Base-by-base conservation (phyloP, 2,329 filamentous ascomycete genomes). In the Stemphylium lycopersici region DNA sequence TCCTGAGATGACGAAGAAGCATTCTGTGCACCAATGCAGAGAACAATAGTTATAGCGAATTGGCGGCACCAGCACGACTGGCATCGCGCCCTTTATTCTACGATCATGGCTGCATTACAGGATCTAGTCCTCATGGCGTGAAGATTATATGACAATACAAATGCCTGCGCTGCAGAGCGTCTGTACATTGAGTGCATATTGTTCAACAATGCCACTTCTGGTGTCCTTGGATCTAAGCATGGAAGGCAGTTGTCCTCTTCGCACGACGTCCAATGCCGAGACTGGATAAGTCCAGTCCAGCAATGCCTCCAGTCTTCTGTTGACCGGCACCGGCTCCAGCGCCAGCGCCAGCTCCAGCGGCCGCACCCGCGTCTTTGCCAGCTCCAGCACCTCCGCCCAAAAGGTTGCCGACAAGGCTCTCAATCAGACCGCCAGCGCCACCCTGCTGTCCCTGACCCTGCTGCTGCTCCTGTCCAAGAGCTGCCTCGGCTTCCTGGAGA, bases 241-340 rank as follows among this genome's bases (percentile, higher is more conserved):
- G 52, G 58, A 59, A 61, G 11, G 53, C 38, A n/a, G 38, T 37
- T 2, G 56, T 48, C 29, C 52, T 48, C 56, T 48, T 59, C 50
- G 49, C 40, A 32, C 44, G 43, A 31, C 47, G 37, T 39, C 44
- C 45, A 22, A 60, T 55, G 29, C 51, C 51, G 26, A 43, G 18
- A n/a, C 42, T 52, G 40, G 45, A 40, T 22, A 58, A 22, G 32
- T 48, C 52, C n/a, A 55, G 32, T 8, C 33, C 52, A 37, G 44
- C 33, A 6, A 48, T 52, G 13, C 39, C 54, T 18, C 43, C 36
- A 38, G 52, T 41, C 41, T 55, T 41, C 15, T 45, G 39, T 29
- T 48, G 38, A 15, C 45, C 52, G 5, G 49, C 54, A 22, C n/a
- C 47, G n/a, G 50, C 58, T 16, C 26, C 48, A 16, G 48, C 48